phyloP scores from a whole-genome alignment of 2,329 filamentous ascomycete genomes.

The Ophiostoma montium region DNA sequence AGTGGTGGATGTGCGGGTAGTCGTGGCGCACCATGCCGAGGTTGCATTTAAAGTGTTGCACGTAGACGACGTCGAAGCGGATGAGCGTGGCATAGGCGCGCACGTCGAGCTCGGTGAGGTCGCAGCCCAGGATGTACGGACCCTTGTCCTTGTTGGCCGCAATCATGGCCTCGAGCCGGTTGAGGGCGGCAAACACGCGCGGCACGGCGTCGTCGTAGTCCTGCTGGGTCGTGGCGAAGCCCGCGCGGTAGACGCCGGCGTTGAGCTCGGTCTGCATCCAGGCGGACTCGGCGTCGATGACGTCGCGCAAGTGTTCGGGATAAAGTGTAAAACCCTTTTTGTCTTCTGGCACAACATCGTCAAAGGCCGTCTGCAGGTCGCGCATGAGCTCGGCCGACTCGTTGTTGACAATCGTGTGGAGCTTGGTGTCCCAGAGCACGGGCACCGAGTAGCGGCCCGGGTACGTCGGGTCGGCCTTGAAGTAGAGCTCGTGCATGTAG shows the following conservation, averaged over 20 bases:
- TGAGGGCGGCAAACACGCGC: slow-evolving; percentile 43
- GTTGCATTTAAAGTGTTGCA: slow-evolving; percentile 55
- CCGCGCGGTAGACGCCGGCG: slow-evolving; percentile 45
- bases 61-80: slow-evolving; percentile 47
- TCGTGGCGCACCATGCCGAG: slow-evolving; percentile 44
- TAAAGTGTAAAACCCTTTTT: slow-evolving; percentile 35
- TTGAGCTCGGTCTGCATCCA: slow-evolving; percentile 46
- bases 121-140: slow-evolving; percentile 39
- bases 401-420: slow-evolving; percentile 43
- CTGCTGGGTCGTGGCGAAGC: slow-evolving; percentile 41
- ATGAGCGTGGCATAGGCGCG: slow-evolving; percentile 42
- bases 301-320: slow-evolving; percentile 28
- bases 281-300: slow-evolving; percentile 36
- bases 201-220: slow-evolving; percentile 39
- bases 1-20: slow-evolving; percentile 46
- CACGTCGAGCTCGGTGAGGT: slow-evolving; percentile 46
- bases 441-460: slow-evolving; percentile 48
- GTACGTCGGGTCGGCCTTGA: slow-evolving; percentile 44
- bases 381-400: slow-evolving; percentile 44
- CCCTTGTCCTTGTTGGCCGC: slow-evolving; percentile 21
- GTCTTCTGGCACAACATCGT: slow-evolving; percentile 29
- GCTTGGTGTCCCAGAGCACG: slow-evolving; percentile 46
- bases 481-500: slow-evolving; percentile 49
- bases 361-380: slow-evolving; percentile 42
- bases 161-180: slow-evolving; percentile 38